Conservation (phyloP, 768 basidiomycete genomes). For the Gelatoporia subvermispora region DNA sequence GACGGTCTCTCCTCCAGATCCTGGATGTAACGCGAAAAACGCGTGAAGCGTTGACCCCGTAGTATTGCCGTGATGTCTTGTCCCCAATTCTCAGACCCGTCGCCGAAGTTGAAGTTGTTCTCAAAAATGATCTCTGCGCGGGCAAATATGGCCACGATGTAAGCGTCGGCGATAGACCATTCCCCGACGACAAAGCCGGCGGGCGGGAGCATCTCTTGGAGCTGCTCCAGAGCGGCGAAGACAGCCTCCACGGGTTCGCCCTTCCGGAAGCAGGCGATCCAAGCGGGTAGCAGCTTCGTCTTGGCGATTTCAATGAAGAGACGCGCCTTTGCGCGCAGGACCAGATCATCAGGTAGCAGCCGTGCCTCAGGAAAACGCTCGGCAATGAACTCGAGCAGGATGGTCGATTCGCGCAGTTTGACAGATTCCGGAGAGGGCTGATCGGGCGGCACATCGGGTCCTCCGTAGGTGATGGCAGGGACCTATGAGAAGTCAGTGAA, state of each 20-base stretch:
- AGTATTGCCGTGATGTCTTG: conserved; percentile 37
- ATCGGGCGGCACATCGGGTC: conserved; percentile 49
- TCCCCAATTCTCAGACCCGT: conserved; percentile 45
- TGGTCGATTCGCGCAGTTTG: conserved; percentile 58
- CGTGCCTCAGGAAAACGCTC: conserved; percentile 45
- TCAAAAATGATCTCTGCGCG: conserved; percentile 39
- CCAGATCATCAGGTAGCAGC: conserved; percentile 50
- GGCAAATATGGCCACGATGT: conserved; percentile 53
- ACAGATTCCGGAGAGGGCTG: conserved; percentile 51
- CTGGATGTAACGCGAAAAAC: conserved; percentile 42
- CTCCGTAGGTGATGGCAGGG: conserved; percentile 59
- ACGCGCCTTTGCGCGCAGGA: conserved; percentile 51
- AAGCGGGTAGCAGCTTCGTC: conserved; percentile 40
- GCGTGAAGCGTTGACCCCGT: conserved; percentile 39
- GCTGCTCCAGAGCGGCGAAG: conserved; percentile 37
- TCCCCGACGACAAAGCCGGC: conserved; percentile 39
- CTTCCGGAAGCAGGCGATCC: conserved; percentile 28
- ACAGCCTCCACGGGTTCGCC: conserved; percentile 36
- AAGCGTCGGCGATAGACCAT: conserved; percentile 61
- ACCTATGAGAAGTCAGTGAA: conserved; percentile 29
- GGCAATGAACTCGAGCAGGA: conserved; percentile 62
- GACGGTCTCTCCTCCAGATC: conserved; percentile 47
- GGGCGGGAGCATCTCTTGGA: conserved; percentile 45
- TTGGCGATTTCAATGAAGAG: conserved; percentile 57
- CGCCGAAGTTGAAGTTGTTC: conserved; percentile 46